A percentile compares a stretch with the other conserved stretches of the same genome.
Evolutionary conservation across 352 stramenopile species (phyloP).

Genomic region (Pythium brachiatum): DNA sequence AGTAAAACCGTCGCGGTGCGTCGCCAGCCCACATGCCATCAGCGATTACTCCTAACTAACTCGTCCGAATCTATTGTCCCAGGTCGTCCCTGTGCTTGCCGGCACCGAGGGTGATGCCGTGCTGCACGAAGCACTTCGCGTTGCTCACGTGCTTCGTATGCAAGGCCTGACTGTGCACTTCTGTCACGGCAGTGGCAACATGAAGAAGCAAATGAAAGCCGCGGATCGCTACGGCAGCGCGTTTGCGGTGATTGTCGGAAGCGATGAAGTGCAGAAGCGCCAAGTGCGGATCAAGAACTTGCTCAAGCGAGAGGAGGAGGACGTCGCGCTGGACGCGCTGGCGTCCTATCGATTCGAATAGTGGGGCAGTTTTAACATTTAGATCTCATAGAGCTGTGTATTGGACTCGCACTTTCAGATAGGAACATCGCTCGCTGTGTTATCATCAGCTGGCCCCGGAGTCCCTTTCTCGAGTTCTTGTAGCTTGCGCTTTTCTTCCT

Average conservation of each 20-base stretch:
- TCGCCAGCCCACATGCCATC: neutral
- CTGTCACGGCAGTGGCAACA: conserved; percentile 68
- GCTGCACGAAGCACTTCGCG: conserved; percentile 59
- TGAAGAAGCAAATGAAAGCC: conserved; percentile 89
- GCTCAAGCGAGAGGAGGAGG: conserved; percentile 45
- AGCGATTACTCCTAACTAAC: neutral
- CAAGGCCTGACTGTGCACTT: conserved; percentile 75
- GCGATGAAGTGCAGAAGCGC: conserved; percentile 58
- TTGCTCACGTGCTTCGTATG: conserved; percentile 66
- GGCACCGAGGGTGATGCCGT: conserved; percentile 43
- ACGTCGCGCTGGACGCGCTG: conserved; percentile 30
- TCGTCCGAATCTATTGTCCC: neutral
- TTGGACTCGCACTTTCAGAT: neutral
- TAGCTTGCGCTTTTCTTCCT: conserved; percentile 69
- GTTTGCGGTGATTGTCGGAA: conserved; percentile 73
- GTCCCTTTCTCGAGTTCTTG: conserved; percentile 44
- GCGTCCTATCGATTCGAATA: conserved; percentile 18
- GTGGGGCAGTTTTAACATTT: neutral
- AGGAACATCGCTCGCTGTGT: neutral
- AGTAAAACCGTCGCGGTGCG: conserved; percentile 51
- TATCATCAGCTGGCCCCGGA: neutral
- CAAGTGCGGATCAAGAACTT: conserved; percentile 82
- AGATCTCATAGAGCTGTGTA: conserved; percentile 5
- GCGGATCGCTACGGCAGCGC: conserved; percentile 67
- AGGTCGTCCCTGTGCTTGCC: conserved; percentile 68